Conservation (phyloP, 371 early-diverging fungal species). For the Mucor sp. region DNA sequence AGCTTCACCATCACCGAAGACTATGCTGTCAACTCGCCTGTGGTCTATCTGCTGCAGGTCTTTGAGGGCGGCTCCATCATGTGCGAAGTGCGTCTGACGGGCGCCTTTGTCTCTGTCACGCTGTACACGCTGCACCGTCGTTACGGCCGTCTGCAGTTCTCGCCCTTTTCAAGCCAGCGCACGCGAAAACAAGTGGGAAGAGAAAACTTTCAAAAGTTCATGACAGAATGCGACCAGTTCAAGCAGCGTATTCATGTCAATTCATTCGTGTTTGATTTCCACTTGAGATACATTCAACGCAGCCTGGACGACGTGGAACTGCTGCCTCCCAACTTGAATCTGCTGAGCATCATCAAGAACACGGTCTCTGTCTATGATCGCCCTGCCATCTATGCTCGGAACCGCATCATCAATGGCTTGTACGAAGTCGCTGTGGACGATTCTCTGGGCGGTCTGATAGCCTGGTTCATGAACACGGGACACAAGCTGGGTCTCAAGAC, state of each 20-base stretch:
- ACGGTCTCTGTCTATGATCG: slow-evolving; percentile 61
- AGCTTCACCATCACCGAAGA: slow-evolving; percentile 36
- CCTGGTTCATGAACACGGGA: slow-evolving; percentile 71
- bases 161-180: slow-evolving; percentile 54
- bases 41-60: slow-evolving; percentile 67
- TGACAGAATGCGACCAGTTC: slow-evolving; percentile 68
- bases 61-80: slow-evolving; percentile 72
- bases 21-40: slow-evolving; percentile 50
- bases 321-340: slow-evolving; percentile 52
- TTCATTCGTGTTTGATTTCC: slow-evolving; percentile 85
- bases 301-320: slow-evolving; percentile 51
- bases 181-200: slow-evolving; percentile 38
- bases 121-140: slow-evolving; percentile 73
- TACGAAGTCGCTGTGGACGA: slow-evolving; percentile 43
- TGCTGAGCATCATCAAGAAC: slow-evolving; percentile 63
- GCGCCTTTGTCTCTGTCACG: slow-evolving; percentile 72
- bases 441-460: slow-evolving; percentile 51
- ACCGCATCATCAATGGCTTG: slow-evolving; percentile 58
- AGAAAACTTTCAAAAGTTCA: slow-evolving; percentile 62
- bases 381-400: slow-evolving; percentile 66
- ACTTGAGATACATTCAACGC: slow-evolving; percentile 66
- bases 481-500: slow-evolving; percentile 60
- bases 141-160: slow-evolving; percentile 56
- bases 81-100: slow-evolving; percentile 74
- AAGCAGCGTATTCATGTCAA: slow-evolving; percentile 76